Percentiles rank a stretch among this genome's conserved stretches.
These are phyloP conservation scores for Avena insularis DNA, from an alignment of 176 grass and related monocot genomes.

Conservation along the genomic window DNA sequence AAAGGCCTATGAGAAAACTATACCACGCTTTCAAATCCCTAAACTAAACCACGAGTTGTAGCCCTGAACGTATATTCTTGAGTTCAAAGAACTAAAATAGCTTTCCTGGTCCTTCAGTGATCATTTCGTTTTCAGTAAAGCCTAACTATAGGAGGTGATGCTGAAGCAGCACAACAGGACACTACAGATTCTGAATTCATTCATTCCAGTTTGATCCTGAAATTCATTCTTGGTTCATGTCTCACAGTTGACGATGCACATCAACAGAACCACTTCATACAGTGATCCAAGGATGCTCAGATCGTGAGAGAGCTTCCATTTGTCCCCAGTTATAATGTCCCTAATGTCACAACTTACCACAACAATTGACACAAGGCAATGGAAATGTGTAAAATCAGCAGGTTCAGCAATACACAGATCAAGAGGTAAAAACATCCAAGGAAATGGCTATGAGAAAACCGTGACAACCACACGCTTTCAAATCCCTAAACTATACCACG, in stretches of 20 bases:
- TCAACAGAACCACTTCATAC: no score
- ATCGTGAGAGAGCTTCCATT: no score
- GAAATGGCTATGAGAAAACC: slow-evolving; percentile 16
- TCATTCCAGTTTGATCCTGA: neutral
- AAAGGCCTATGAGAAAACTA: slow-evolving; percentile 16
- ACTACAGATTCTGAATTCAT: neutral
- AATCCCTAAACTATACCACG: slow-evolving; percentile 42
- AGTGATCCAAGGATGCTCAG: no score
- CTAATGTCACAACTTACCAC: no score
- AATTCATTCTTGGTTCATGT: neutral
- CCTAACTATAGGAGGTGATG: neutral
- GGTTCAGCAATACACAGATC: neutral
- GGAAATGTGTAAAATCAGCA: neutral
- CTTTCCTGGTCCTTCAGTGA: no score
- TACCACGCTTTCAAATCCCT: slow-evolving; percentile 13
- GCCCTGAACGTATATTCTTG: slow-evolving; percentile 36
- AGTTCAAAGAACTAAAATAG: no score
- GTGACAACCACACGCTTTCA: slow-evolving; percentile 9
- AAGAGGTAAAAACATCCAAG: neutral
- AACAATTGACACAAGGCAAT: neutral
- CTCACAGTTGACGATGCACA: neutral
- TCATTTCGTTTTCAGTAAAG: neutral
- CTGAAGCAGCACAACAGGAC: neutral
- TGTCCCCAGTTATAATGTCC: no score
- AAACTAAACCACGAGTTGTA: slow-evolving; percentile 38